Base-by-base conservation (phyloP, 305 asterid species). In the Galium porrigens region DNA sequence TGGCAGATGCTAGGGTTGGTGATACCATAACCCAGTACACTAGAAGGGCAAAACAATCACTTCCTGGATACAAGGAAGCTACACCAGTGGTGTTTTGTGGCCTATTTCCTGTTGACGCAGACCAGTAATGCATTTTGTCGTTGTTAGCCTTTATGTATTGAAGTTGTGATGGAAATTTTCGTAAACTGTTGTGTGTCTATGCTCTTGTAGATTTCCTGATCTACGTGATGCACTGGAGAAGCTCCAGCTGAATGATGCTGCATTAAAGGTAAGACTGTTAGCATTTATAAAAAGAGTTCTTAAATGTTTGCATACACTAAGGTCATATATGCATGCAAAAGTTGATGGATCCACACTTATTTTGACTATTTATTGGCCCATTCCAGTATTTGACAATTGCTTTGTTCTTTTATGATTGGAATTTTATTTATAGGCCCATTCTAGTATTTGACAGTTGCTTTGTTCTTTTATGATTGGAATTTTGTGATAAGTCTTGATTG, bases 21-120 rank as follows among this genome's bases (percentile, higher is more conserved):
- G 99, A 92, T 77, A 92, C 99, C 2, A 80, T 92, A 66, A 92
- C 97, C 8, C 97, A 85, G 67, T 83, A 79, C 80, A 68, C 75
- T 71, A 85, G 86, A 78, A 92, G 76, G 78, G 96, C 97, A 44
- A 87, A 84, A 70, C 78, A 84, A 72, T 92, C 92, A 46, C 77
- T 92, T 67, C 94, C 99, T 34, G 99, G 99, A 78, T 92, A 92
- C 79, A 89, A 87, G 83, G 96, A 89, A 82, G 94, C 83, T 69
- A 92, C 97, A 29, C 99, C 99, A 73, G 87, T 92, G 99, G 99
- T 92, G 72, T 92, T 92, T 75, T 92, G 97, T 79, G 96, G 99
- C 84, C 82, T 92, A 75, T 92, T 92, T 78, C 99, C 99, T 36
- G 78, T 92, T 66, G 99, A 92, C 68, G 95, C 99, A 12, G 96